phyloP scores from a whole-genome alignment of 352 stramenopile species.

The Phytophthora citricola region DNA sequence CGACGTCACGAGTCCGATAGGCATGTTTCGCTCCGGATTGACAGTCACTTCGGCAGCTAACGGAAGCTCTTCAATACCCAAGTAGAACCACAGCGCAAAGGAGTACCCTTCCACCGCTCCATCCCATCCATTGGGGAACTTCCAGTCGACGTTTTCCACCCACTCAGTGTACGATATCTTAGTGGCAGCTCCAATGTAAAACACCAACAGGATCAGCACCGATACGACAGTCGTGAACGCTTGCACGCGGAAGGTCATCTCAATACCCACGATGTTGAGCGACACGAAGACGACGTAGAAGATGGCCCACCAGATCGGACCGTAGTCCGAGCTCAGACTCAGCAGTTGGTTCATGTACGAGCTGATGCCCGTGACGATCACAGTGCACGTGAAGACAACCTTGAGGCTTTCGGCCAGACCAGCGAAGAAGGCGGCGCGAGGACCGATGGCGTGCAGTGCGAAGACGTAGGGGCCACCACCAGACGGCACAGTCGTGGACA shows the following conservation, averaged over 20 bases:
- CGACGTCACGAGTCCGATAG: slow-evolving; percentile 59
- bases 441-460: slow-evolving; percentile 65
- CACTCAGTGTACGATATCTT: slow-evolving; percentile 67
- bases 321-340: slow-evolving; percentile 41
- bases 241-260: slow-evolving; percentile 74
- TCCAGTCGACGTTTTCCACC: slow-evolving; percentile 50
- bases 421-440: slow-evolving; percentile 63
- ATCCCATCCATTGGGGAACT: slow-evolving; percentile 57
- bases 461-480: slow-evolving; percentile 73
- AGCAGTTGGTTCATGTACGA: slow-evolving; percentile 74
- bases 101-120: slow-evolving; percentile 64
- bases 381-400: slow-evolving; percentile 68
- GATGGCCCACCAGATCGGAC: slow-evolving; percentile 61
- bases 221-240: slow-evolving; percentile 61
- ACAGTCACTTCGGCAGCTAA: slow-evolving; percentile 73
- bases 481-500: slow-evolving; percentile 61
- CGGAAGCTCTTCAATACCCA: slow-evolving; percentile 73
- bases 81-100: slow-evolving; percentile 77
- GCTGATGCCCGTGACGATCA: slow-evolving; percentile 69
- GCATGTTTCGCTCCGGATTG: slow-evolving; percentile 68
- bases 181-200: slow-evolving; percentile 66
- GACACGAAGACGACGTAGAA: slow-evolving; percentile 71
- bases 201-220: slow-evolving; percentile 66
- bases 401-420: slow-evolving; percentile 74
- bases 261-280: slow-evolving; percentile 67